Evolutionary conservation across 1,284 basidiomycete species (phyloP).

Genomic region (Ustilago vetiveriae): DNA sequence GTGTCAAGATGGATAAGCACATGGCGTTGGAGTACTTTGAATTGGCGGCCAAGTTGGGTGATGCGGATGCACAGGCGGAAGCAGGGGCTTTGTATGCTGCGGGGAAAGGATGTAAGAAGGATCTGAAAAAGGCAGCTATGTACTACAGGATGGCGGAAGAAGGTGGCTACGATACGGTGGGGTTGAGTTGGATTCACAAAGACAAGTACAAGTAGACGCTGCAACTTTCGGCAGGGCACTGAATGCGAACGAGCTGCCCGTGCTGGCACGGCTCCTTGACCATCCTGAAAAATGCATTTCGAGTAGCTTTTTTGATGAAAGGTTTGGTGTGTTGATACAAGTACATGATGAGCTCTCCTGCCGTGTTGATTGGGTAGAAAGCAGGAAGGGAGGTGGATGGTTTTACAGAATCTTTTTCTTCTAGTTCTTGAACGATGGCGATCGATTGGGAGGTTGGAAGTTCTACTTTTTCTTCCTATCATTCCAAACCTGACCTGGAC

Average conservation of each 20-base stretch:
- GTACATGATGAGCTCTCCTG: slow-evolving; percentile 10
- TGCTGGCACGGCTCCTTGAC: too few relatives aligned
- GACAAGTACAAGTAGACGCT: slow-evolving; percentile 55
- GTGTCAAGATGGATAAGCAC: slow-evolving; percentile 77
- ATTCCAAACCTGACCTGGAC: slow-evolving; percentile 48
- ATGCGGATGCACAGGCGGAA: slow-evolving; percentile 81
- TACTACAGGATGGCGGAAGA: slow-evolving; percentile 83
- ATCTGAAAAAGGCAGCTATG: slow-evolving; percentile 82
- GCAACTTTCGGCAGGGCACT: too few relatives aligned
- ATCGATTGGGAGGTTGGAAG: too few relatives aligned
- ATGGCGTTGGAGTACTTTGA: slow-evolving; percentile 79
- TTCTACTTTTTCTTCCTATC: slow-evolving; percentile 48
- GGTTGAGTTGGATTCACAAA: slow-evolving; percentile 62
- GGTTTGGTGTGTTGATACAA: slow-evolving; percentile 29
- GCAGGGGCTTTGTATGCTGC: slow-evolving; percentile 84
- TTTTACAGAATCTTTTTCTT: too few relatives aligned
- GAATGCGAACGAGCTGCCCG: too few relatives aligned
- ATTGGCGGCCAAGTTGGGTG: slow-evolving; percentile 83
- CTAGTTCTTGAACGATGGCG: too few relatives aligned
- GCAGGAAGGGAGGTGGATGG: background rate
- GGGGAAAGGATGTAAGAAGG: slow-evolving; percentile 83
- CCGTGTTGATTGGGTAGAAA: background rate
- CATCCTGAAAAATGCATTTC: too few relatives aligned
- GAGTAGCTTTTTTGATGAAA: too few relatives aligned
- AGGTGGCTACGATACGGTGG: slow-evolving; percentile 61